Evolutionary conservation across 2,329 filamentous ascomycete genomes (phyloP), one percentile per base, ranked within the genome.

Genomic region (Macrophomina pseudophaseolina): DNA sequence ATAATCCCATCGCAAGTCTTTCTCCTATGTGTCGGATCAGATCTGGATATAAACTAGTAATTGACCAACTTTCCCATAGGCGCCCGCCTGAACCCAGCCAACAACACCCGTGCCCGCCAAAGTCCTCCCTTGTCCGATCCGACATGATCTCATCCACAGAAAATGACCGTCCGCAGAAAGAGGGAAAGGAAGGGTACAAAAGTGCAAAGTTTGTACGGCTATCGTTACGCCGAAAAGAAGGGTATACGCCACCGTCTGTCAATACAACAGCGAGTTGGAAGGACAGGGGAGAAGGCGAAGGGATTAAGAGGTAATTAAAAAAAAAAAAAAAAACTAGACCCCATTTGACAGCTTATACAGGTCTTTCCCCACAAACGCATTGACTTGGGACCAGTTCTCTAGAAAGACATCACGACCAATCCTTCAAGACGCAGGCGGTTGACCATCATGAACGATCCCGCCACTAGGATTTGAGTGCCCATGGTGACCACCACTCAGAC

Each of bases 401-500:
- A 16, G 16, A 4, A 44, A 14, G 12, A n/a, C 16, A 12, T 14
- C 42, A 44, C 42, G 9, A 14, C 5, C 11, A 16, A 14, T 14
- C 12, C 9, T 44, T 44, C 14, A 44, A 2, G 42, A 44, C 16
- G 42, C 42, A 14, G 44, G 58, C 33, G 32, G 44, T n/a, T 49
- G 42, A 9, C 42, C 44, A 33, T 62, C 58, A 12, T 49, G 42
- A 7, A 48, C 58, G 5, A 62, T 3, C 9, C 58, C 58, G 3
- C 30, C 51, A 5, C 63, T 51, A 4, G 51, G 51, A 38, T 48
- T 56, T 8, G 51, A 32, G 30, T 65, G 51, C 4, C 51, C 52
- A 23, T 49, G 52, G 11, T 51, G 42, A n/a, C 53, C 46, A n/a
- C 64, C 64, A 58, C 75, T 77, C 12, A 81, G 69, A 69, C 80